A percentile compares a stretch with the other conserved stretches of the same genome.
phyloP scores from a whole-genome alignment of 2,329 filamentous ascomycete genomes.

The Lachnellula subtilissima region DNA sequence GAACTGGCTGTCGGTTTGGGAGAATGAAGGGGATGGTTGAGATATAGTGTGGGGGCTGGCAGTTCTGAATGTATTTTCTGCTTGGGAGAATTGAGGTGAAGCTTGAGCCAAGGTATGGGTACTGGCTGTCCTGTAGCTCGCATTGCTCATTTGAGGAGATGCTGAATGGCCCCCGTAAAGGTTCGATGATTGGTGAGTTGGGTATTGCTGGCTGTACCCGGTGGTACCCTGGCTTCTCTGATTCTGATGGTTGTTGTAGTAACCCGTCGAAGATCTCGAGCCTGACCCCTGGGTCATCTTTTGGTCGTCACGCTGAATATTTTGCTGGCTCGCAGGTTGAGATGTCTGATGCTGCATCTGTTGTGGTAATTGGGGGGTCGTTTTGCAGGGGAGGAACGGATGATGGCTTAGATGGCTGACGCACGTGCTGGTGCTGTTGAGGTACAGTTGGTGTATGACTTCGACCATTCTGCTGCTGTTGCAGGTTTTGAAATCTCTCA shows the following conservation, averaged over 20 bases:
- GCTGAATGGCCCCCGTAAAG: constrained; percentile 26
- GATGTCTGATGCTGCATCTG: constrained; percentile 24
- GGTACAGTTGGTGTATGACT: constrained; percentile 24
- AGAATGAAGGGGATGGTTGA: constrained; percentile 28
- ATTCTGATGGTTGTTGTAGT: constrained; percentile 26
- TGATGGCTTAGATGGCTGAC: constrained; percentile 26
- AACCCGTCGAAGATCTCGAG: constrained; percentile 22
- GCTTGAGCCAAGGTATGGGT: constrained; percentile 25
- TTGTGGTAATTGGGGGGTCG: constrained; percentile 4
- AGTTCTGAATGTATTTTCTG: constrained; percentile 28
- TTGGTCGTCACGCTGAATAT: constrained; percentile 24
- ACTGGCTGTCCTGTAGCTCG: constrained; percentile 22
- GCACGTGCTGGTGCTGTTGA: constrained; percentile 22
- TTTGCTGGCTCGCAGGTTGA: constrained; percentile 18
- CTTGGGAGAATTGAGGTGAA: constrained; percentile 27
- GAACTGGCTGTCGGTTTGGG: constrained; percentile 23
- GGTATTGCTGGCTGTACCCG: constrained; percentile 29
- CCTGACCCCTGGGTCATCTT: constrained; percentile 20
- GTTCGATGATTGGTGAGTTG: constrained; percentile 28
- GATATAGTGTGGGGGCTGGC: constrained; percentile 27
- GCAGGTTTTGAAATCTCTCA: constrained; percentile 27
- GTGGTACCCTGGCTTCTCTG: constrained; percentile 20
- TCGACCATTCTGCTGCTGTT: constrained; percentile 25
- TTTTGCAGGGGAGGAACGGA: constrained; percentile 17
- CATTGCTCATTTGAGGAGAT: constrained; percentile 28